Evolutionary conservation across 2,329 filamentous ascomycete genomes (phyloP), one percentile per base, ranked within the genome.

Genomic region (Penicillium glabrum): DNA sequence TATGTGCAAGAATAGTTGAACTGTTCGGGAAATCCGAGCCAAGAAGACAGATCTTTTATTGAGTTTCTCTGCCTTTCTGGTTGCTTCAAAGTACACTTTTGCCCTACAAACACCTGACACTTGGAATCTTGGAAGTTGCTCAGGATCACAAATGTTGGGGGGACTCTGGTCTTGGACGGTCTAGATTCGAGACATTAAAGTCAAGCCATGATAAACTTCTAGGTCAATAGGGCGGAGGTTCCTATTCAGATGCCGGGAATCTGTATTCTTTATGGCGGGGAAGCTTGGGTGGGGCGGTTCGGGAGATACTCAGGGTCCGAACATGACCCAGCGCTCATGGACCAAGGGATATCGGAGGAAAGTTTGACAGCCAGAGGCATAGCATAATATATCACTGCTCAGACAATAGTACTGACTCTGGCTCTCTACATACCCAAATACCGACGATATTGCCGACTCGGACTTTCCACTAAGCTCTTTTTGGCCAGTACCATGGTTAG

Each of bases 331-430:
- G 16, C n/a, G 16, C 16, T n/a, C 1, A 9, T 10, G 16, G 16
- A n/a, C 7, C 16, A 19, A 31, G 16, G n/a, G n/a, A 9, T 29
- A 19, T 19, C 6, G 5, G 35, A 19, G 35, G 6, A 4, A n/a
- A 37, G 6, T n/a, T 37, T 5, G 16, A 19, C 35, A 19, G 35
- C 35, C 10, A n/a, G 19, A 19, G 19, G 26, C 1, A 11, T 10
- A 4, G 27, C 10, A 29, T 11, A 10, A 0, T 2, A 29, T 29
- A 11, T 3, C 1, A 29, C 2, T 11, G 2, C 3, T 29, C 2
- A 29, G 27, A 10, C 27, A 10, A 29, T 19, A 39, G 35, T 19
- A 9, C 10, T 39, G n/a, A 10, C 35, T 39, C n/a, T 33, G 14
- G 13, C 13, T 33, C 13, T 33, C 31, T 16, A 7, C 6, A 19